These are phyloP conservation scores for Solanum medicagineum DNA, from an alignment of 257 asterid genomes.

Conservation along the genomic window DNA sequence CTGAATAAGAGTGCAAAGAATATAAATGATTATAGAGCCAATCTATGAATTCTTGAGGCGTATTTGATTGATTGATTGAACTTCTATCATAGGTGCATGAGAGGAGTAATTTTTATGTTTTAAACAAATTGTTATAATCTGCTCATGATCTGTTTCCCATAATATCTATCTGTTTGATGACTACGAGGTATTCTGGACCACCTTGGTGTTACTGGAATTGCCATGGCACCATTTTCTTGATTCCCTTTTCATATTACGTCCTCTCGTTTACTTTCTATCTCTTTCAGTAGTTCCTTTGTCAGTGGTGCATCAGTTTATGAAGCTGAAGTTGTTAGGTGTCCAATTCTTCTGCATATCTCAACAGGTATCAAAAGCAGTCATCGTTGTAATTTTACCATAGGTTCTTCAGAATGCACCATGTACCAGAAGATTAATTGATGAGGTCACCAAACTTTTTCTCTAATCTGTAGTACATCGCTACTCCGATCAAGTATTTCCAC, in stretches of 20 bases:
- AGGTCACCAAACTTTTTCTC: background rate
- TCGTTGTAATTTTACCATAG: background rate
- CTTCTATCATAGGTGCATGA: background rate
- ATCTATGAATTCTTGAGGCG: background rate
- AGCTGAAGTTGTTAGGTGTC: background rate
- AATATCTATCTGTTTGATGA: background rate
- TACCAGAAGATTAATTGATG: background rate
- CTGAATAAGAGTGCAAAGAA: background rate
- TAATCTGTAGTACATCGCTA: background rate
- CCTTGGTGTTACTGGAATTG: background rate
- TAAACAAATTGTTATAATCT: background rate
- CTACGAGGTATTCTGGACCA: background rate
- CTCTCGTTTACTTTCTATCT: background rate
- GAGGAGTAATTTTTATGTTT: background rate
- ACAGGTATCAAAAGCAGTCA: background rate
- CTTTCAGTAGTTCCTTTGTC: background rate
- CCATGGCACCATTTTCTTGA: background rate
- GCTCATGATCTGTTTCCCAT: background rate
- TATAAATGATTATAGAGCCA: background rate
- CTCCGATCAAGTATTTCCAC: background rate
- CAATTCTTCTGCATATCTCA: background rate
- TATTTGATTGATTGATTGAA: background rate
- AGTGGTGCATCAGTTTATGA: background rate
- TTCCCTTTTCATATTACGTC: background rate
- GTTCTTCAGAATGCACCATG: background rate